Percentiles rank a stretch among this genome's conserved stretches.
Evolutionary conservation across 2,329 filamentous ascomycete species (phyloP).

Genomic region (Colletotrichum sp.): DNA sequence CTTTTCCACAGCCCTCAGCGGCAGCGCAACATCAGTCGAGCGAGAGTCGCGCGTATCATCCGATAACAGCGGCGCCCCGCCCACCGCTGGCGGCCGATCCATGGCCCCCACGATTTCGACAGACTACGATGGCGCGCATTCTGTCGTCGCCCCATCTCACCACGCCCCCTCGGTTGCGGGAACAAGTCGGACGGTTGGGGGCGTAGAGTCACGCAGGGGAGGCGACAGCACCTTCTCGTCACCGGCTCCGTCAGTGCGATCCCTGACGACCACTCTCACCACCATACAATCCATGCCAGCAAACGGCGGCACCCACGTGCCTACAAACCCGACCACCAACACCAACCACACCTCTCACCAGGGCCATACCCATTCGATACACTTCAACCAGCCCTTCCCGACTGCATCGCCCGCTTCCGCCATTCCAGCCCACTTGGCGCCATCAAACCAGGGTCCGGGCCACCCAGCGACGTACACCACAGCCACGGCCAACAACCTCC

Average conservation of each 20-base stretch:
- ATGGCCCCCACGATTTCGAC: conserved; percentile 83
- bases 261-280: conserved; percentile 82
- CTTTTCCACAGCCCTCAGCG: conserved; percentile 60
- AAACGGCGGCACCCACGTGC: conserved; percentile 31
- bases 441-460: conserved; percentile 43
- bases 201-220: conserved; percentile 71
- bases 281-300: conserved; percentile 75
- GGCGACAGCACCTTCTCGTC: conserved; percentile 82
- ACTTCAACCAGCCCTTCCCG: conserved; percentile 71
- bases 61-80: conserved; percentile 60
- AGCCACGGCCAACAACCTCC: conserved; percentile 81
- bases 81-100: conserved; percentile 72
- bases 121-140: conserved; percentile 76
- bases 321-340: conserved; percentile 34
- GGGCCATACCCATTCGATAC: conserved; percentile 51
- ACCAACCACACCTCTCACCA: conserved; percentile 41
- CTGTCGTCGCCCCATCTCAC: conserved; percentile 78
- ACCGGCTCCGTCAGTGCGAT: conserved; percentile 79
- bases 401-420: conserved; percentile 70
- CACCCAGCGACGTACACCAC: conserved; percentile 75
- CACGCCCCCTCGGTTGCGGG: conserved; percentile 69
- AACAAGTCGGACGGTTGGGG: conserved; percentile 73
- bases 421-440: conserved; percentile 72
- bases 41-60: conserved; percentile 66
- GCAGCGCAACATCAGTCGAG: conserved; percentile 58